Percentiles rank a stretch among this genome's conserved stretches.
Evolutionary conservation across 2,329 filamentous ascomycete species (phyloP).

Genomic region (Diaporthe destruens): DNA sequence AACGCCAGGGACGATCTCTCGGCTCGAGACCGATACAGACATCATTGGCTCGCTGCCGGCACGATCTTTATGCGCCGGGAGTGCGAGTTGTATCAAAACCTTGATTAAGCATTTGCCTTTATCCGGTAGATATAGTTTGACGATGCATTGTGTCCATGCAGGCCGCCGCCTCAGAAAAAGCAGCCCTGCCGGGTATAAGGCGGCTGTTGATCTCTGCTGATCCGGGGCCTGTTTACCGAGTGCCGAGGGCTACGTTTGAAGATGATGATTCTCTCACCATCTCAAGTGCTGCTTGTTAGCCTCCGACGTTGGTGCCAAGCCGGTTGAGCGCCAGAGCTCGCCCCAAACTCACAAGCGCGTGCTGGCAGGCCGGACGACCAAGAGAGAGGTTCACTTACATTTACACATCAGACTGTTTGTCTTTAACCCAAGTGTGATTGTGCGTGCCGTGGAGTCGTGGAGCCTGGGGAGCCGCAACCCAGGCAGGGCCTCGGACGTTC

Average conservation of each 20-base stretch:
- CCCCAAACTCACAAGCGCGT: neutral
- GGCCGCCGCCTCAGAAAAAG: neutral
- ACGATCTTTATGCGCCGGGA: neutral
- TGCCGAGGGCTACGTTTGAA: conserved; percentile 4
- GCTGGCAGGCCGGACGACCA: neutral
- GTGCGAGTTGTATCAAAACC: neutral
- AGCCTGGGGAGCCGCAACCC: conserved; percentile 8
- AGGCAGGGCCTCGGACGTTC: conserved; percentile 20
- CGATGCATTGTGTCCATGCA: conserved; percentile 15
- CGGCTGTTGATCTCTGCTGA: conserved; percentile 18
- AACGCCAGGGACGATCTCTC: neutral
- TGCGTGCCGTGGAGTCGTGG: neutral
- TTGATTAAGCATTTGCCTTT: neutral
- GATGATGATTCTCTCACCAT: neutral
- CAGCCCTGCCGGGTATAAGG: neutral
- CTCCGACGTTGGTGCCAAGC: neutral
- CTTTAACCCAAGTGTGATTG: too few relatives aligned
- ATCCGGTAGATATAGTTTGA: conserved; percentile 10
- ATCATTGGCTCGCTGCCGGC: neutral
- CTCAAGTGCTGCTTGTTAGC: conserved; percentile 3
- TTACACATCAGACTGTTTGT: neutral
- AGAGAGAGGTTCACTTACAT: neutral
- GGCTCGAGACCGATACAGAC: neutral
- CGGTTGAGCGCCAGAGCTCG: neutral
- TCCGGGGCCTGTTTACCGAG: neutral